Conservation (phyloP, 345 rosid genomes). For the Linum lewisii region DNA sequence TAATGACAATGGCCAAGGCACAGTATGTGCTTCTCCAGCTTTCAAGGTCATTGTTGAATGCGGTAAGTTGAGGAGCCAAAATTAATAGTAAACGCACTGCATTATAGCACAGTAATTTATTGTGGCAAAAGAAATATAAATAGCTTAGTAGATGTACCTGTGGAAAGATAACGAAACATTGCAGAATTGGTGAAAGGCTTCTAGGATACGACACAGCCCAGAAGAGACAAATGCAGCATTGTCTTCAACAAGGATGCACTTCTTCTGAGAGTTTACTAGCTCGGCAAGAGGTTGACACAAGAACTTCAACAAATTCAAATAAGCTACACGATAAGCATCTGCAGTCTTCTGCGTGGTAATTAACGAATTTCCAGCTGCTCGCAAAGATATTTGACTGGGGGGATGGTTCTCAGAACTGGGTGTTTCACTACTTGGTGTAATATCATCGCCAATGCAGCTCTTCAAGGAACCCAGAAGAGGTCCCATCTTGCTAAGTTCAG, state of each 20-base stretch:
- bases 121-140: slow-evolving; percentile 7
- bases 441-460: slow-evolving; percentile 33
- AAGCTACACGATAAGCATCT: slow-evolving; percentile 31
- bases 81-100: background rate
- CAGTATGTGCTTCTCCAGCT: background rate
- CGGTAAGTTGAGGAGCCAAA: background rate
- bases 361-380: slow-evolving; percentile 18
- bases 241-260: slow-evolving; percentile 37
- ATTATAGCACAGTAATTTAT: background rate
- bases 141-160: slow-evolving; percentile 33
- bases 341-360: slow-evolving; percentile 21
- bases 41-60: background rate
- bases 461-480: slow-evolving; percentile 32
- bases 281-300: slow-evolving; percentile 77
- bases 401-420: slow-evolving; percentile 13
- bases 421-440: slow-evolving; percentile 20
- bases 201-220: slow-evolving; percentile 41
- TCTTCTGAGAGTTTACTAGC: slow-evolving; percentile 48
- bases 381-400: slow-evolving; percentile 13
- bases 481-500: slow-evolving; percentile 31
- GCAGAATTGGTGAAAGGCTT: slow-evolving; percentile 44
- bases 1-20: background rate
- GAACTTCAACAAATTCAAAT: slow-evolving; percentile 53
- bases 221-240: slow-evolving; percentile 28
- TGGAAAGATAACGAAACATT: slow-evolving; percentile 33